Evolutionary conservation across 805 yeast genomes (phyloP).

Genomic region (Sungouiella thailandica): DNA sequence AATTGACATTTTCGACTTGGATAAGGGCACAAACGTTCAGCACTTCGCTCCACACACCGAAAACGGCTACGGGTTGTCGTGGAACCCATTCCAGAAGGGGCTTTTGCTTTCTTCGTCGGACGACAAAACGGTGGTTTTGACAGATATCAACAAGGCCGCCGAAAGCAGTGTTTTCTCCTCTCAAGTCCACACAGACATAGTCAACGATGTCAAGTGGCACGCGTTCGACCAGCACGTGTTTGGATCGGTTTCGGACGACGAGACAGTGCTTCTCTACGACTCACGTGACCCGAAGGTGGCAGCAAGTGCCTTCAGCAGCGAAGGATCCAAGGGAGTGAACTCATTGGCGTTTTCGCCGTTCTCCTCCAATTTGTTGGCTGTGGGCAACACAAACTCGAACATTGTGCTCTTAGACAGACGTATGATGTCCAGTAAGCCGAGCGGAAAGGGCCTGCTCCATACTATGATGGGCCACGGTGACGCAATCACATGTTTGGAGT

Average conservation of each 20-base stretch:
- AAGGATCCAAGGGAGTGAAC: slow-evolving; percentile 45
- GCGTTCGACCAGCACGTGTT: slow-evolving; percentile 43
- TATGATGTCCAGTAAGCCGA: slow-evolving; percentile 21
- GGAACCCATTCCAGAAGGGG: slow-evolving; percentile 50
- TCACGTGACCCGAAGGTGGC: slow-evolving; percentile 33
- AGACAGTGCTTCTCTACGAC: slow-evolving; percentile 51
- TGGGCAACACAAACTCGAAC: slow-evolving; percentile 66
- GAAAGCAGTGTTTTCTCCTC: slow-evolving; percentile 10
- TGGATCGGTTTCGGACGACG: slow-evolving; percentile 76
- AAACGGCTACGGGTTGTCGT: slow-evolving; percentile 73
- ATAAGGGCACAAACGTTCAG: slow-evolving; percentile 21
- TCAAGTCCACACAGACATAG: slow-evolving; percentile 48
- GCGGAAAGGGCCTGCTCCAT: slow-evolving; percentile 43
- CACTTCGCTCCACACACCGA: slow-evolving; percentile 49
- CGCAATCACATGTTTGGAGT: slow-evolving; percentile 65
- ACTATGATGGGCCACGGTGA: slow-evolving; percentile 79
- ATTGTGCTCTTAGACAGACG: slow-evolving; percentile 64
- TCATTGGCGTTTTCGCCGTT: slow-evolving; percentile 62
- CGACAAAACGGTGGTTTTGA: slow-evolving; percentile 57
- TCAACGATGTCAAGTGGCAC: slow-evolving; percentile 78
- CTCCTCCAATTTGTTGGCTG: slow-evolving; percentile 55
- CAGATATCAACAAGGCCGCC: slow-evolving; percentile 40
- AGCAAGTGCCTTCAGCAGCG: slow-evolving; percentile 20
- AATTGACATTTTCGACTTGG: slow-evolving; percentile 49
- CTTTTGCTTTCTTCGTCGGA: slow-evolving; percentile 59